Evolutionary conservation across 2,329 filamentous ascomycete genomes (phyloP).

Genomic region (Exophiala bonariae): DNA sequence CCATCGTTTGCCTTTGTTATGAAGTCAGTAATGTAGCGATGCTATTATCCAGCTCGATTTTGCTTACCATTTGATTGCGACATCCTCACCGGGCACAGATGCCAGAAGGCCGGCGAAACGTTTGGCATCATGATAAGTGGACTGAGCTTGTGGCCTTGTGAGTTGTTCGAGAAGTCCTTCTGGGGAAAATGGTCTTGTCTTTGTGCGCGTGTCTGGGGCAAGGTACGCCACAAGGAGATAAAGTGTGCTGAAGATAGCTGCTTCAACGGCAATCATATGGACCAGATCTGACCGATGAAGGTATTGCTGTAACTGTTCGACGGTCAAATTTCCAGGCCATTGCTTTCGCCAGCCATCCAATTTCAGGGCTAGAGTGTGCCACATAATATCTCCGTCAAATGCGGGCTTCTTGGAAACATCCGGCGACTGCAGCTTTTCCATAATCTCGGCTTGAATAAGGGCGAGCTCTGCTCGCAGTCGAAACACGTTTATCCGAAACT

Average conservation of each 20-base stretch:
- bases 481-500: constrained; percentile 91
- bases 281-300: constrained; percentile 21
- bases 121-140: constrained; percentile 10
- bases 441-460: constrained; percentile 15
- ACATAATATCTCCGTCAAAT: not conserved
- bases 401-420: not conserved
- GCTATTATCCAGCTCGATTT: not conserved
- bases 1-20: constrained; percentile 71
- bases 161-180: constrained; percentile 10
- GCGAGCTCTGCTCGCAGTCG: constrained; percentile 87
- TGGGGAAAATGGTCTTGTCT: constrained; percentile 5
- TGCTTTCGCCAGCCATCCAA: constrained; percentile 14
- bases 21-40: constrained; percentile 32
- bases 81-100: constrained; percentile 92
- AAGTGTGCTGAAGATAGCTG: constrained; percentile 10
- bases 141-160: constrained; percentile 5
- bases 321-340: constrained; percentile 11
- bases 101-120: constrained; percentile 83
- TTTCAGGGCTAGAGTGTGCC: constrained; percentile 8
- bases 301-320: constrained; percentile 5
- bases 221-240: constrained; percentile 5
- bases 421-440: constrained; percentile 6
- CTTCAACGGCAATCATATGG: constrained; percentile 17
- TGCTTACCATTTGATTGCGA: constrained; percentile 86
- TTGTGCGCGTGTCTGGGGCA: not conserved